A percentile compares a stretch with the other conserved stretches of the same genome.
These are phyloP conservation scores for Sordariomycetes sp. DNA, from an alignment of 2,329 filamentous ascomycete species.

Conservation along the genomic window DNA sequence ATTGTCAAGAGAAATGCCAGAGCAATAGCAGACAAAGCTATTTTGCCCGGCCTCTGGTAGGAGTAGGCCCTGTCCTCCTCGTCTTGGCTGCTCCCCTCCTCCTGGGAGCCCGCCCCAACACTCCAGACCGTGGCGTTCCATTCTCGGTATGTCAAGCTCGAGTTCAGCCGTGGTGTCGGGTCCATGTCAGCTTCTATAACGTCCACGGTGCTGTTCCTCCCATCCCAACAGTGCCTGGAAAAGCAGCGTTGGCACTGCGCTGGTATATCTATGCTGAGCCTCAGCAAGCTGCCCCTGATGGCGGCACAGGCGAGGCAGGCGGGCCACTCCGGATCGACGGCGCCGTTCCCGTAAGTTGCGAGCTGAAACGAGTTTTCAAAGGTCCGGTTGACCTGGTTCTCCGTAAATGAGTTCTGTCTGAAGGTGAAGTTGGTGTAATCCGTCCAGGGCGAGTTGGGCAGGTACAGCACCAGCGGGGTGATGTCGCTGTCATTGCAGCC, in stretches of 20 bases:
- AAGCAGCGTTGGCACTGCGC: slow-evolving; percentile 15
- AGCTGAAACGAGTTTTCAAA: slow-evolving; percentile 64
- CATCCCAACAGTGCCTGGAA: slow-evolving; percentile 15
- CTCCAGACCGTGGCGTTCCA: no score
- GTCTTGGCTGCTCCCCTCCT: no score
- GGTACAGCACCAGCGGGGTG: slow-evolving; percentile 15
- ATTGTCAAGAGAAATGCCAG: no score
- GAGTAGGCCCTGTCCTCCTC: no score
- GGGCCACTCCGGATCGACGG: slow-evolving; percentile 60
- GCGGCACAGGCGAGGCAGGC: slow-evolving; percentile 76
- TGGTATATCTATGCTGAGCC: slow-evolving; percentile 9
- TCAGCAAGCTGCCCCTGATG: slow-evolving; percentile 55
- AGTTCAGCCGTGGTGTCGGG: slow-evolving; percentile 9
- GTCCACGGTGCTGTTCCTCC: slow-evolving; percentile 5
- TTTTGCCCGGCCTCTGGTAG: no score
- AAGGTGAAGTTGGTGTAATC: slow-evolving; percentile 17
- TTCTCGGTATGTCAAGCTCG: slow-evolving; percentile 10
- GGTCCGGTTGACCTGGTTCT: slow-evolving; percentile 12
- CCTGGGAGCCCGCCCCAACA: no score
- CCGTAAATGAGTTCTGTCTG: slow-evolving; percentile 12
- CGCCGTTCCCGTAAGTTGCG: slow-evolving; percentile 70
- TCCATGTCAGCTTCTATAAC: slow-evolving; percentile 10
- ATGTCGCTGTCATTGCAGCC: slow-evolving; percentile 12
- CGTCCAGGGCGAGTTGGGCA: slow-evolving; percentile 18
- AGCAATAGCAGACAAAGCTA: no score